Evolutionary conservation across 129 eudicot genomes (phyloP), one percentile per base, ranked within the genome.

Genomic region (Daucus carota): DNA sequence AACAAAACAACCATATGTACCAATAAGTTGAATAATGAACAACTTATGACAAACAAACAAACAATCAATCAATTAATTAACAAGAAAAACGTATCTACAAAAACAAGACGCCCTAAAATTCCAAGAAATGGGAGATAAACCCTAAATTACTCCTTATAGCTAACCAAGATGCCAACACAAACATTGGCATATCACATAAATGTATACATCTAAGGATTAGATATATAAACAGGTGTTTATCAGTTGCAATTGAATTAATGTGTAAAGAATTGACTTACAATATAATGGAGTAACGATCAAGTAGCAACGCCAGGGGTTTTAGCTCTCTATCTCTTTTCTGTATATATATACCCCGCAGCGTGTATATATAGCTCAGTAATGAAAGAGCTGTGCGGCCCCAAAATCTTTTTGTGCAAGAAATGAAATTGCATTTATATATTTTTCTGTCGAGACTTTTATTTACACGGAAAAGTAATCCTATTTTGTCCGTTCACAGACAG

Each of bases 341-440:
- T n/a, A n/a, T n/a, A n/a, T n/a, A n/a, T n/a, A n/a, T n/a, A n/a
- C n/a, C n/a, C 17, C n/a, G 0, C 22, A 0, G 26, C 0, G 26
- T 22, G 12, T 57, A 54, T 54, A 22, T 54, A n/a, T 54, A 54
- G 29, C 29, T 54, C 29, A 22, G 62, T 10, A 24, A 57, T 9
- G 5, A 57, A 9, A 24, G 26, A 28, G 62, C 14, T 22, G 2
- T 20, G 59, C 17, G 59, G 59, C 24, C 59, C 63, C 63, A 5
- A n/a, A 57, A 57, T 57, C 65, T 57, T 57, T 57, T 57, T 57
- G 31, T 57, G 65, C 65, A 57, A 57, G 65, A 57, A 57, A 57
- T 8, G 32, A 24, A 9, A 8, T n/a, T 24, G n/a, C 8, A 40
- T 40, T 40, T 40, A 40, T n/a, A n/a, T n/a, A n/a, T n/a, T n/a